phyloP scores from a whole-genome alignment of 257 asterid genomes.

The Hygrophila difformis region DNA sequence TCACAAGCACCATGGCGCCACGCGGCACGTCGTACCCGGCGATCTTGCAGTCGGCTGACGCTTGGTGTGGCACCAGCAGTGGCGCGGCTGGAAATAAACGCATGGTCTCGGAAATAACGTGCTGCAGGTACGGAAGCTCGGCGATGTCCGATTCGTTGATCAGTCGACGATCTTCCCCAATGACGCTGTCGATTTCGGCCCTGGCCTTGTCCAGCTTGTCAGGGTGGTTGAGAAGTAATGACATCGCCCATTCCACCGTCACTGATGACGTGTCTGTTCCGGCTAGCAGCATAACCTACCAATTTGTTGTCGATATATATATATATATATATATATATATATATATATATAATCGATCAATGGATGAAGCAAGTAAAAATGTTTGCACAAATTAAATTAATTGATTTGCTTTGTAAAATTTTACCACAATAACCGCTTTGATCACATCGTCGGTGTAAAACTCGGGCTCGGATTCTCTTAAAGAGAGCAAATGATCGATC shows the following conservation, averaged over 20 bases:
- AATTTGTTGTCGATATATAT: too few species aligned
- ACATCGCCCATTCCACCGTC: slow-evolving; percentile 35
- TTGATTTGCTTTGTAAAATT: too few species aligned
- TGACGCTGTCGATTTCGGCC: slow-evolving; percentile 14
- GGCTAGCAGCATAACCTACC: slow-evolving; percentile 30
- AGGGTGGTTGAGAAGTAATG: slow-evolving; percentile 26
- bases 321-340: too few species aligned
- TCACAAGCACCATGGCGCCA: too few species aligned
- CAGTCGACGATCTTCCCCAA: slow-evolving; percentile 16
- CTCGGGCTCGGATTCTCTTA: slow-evolving; percentile 50
- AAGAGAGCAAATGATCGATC: slow-evolving; percentile 49
- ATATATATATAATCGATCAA: too few species aligned
- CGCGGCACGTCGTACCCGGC: not conserved
- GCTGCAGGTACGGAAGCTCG: slow-evolving; percentile 18
- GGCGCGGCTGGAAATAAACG: slow-evolving; percentile 14
- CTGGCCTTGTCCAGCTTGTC: slow-evolving; percentile 14
- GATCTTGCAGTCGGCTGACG: not conserved
- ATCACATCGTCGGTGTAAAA: slow-evolving; percentile 41
- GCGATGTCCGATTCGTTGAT: slow-evolving; percentile 24
- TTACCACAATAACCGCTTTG: slow-evolving; percentile 41
- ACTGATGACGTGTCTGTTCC: slow-evolving; percentile 24
- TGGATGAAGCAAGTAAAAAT: too few species aligned
- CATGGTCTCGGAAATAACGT: slow-evolving; percentile 18
- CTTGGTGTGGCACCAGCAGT: not conserved
- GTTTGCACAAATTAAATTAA: too few species aligned